phyloP scores from a whole-genome alignment of 345 rosid species.

The Firmiana major region DNA sequence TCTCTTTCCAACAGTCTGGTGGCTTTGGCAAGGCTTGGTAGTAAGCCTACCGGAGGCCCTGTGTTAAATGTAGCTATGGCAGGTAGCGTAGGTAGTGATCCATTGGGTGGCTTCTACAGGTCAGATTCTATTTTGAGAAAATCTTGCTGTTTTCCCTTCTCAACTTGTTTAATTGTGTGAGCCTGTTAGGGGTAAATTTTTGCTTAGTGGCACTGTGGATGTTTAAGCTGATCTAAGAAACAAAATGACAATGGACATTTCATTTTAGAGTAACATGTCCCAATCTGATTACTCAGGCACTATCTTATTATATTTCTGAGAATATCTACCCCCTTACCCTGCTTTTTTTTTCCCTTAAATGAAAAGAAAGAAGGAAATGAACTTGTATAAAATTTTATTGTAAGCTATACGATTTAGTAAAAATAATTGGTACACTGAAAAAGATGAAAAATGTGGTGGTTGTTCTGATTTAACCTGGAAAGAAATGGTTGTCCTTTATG shows the following conservation, averaged over 20 bases:
- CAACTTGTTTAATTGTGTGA: neutral
- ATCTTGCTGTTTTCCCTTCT: neutral
- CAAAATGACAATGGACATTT: neutral
- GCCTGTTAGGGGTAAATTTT: neutral
- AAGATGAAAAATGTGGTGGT: neutral
- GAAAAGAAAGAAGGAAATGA: neutral
- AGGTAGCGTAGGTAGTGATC: slow-evolving; percentile 86
- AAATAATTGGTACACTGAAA: neutral
- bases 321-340: neutral
- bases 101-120: slow-evolving; percentile 94
- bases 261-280: neutral
- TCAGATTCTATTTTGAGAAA: slow-evolving; percentile 15
- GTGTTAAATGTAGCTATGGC: slow-evolving; percentile 81
- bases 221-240: neutral
- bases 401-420: neutral
- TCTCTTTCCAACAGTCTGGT: slow-evolving; percentile 91
- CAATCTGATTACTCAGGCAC: neutral
- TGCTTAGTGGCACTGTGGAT: neutral
- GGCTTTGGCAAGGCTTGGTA: slow-evolving; percentile 82
- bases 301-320: neutral
- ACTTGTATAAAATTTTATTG: neutral
- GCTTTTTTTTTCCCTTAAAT: neutral
- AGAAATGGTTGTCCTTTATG: neutral
- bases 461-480: neutral
- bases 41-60: slow-evolving; percentile 52